Conservation (phyloP, 1,139 yeast species). For the Debaryomyces sp. region DNA sequence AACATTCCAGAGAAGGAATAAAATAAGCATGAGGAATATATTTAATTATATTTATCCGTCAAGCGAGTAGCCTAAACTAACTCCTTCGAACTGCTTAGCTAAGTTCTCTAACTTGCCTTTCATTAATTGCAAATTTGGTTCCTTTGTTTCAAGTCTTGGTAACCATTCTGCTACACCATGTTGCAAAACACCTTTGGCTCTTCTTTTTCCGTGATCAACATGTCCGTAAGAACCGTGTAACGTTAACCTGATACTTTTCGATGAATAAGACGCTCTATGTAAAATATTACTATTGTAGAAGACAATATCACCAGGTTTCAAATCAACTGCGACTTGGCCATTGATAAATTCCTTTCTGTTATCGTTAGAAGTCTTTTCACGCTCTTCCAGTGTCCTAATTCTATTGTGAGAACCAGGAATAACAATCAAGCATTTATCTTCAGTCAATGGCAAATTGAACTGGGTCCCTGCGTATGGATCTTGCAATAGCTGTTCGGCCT, state of each 20-base stretch:
- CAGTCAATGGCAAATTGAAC: slow-evolving; percentile 54
- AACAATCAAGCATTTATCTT: slow-evolving; percentile 53
- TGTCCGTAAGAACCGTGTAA: slow-evolving; percentile 60
- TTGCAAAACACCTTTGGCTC: slow-evolving; percentile 57
- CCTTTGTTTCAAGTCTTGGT: slow-evolving; percentile 40
- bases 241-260: slow-evolving; percentile 47
- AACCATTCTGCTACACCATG: slow-evolving; percentile 60
- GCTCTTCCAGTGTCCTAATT: slow-evolving; percentile 49
- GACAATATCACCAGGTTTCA: slow-evolving; percentile 57
- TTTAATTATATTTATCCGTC: slow-evolving; percentile 32
- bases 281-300: slow-evolving; percentile 57
- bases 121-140: slow-evolving; percentile 36
- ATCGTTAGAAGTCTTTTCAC: slow-evolving; percentile 42
- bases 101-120: slow-evolving; percentile 37
- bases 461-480: slow-evolving; percentile 57
- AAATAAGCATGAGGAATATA: not conserved
- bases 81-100: slow-evolving; percentile 43
- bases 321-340: slow-evolving; percentile 45
- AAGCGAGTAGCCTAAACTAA: slow-evolving; percentile 46
- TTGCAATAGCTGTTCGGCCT: slow-evolving; percentile 37
- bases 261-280: slow-evolving; percentile 52
- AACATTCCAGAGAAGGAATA: not conserved
- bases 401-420: slow-evolving; percentile 55
- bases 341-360: slow-evolving; percentile 40
- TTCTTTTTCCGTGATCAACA: slow-evolving; percentile 40